Evolutionary conservation across 2,329 filamentous ascomycete genomes (phyloP), one percentile per base, ranked within the genome.

Genomic region (Alternaria novae-zelandiae): DNA sequence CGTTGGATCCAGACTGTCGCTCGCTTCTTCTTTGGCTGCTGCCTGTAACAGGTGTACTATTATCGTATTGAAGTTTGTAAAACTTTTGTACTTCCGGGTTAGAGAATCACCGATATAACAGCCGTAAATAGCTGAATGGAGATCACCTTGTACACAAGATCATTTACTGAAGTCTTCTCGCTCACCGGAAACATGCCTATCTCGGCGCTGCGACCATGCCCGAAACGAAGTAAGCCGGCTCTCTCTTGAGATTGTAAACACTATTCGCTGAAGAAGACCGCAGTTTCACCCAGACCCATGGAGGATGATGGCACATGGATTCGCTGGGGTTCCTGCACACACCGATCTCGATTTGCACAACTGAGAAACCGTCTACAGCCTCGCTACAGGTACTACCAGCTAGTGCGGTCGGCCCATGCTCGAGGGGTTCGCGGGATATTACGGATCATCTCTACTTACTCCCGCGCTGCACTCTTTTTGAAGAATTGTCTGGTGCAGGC

Each of bases 1-100:
- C 61, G 61, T 60, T 63, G 56, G 26, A 51, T 54, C 28, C 41
- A 57, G 23, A 28, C 41, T 57, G 47, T 41, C 54, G 26, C 59
- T 61, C 54, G 25, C 15, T 58, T 43, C 41, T 58, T 21, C 32
- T 17, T 54, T 25, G 43, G 13, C 43, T 21, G 4, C 15, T 44
- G 36, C 53, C n/a, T 43, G 9, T 45, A n/a, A 17, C 28, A 43
- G 36, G 36, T 55, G 36, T 55, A 55, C 23, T 45, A 26, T 9
- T 55, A 55, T 55, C 46, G 25, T 7, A 50, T 50, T 50, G 46
- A 41, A 41, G 36, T 41, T 17, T 41, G 36, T n/a, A n/a, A 41
- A 11, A 17, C n/a, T 41, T 41, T 41, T 41, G 36, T 41, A 41
- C 9, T 41, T 17, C 15, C 15, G 36, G 36, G 36, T 41, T 17